Conservation (phyloP, 768 basidiomycete genomes). For the Mycena sanguinolenta region DNA sequence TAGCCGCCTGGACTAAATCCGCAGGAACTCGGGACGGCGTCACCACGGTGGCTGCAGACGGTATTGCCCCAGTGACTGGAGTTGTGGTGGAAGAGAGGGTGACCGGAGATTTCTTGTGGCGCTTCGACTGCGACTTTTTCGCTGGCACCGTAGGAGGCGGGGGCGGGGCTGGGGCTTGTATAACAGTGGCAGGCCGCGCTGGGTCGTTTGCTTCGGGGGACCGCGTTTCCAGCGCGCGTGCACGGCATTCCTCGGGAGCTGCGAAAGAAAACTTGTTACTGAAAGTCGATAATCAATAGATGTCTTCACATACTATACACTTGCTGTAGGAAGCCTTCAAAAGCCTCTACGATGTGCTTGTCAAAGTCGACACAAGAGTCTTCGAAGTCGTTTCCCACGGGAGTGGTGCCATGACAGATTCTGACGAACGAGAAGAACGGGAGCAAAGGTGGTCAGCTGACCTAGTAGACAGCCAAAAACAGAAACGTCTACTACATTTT, state of each 20-base stretch:
- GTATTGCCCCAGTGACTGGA: too few relatives aligned
- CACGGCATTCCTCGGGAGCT: too few relatives aligned
- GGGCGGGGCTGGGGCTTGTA: neutral
- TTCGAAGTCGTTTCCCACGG: slow-evolving; percentile 21
- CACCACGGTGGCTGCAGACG: too few relatives aligned
- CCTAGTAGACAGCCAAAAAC: neutral
- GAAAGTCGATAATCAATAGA: too few relatives aligned
- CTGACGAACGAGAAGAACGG: neutral
- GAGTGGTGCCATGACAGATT: slow-evolving; percentile 16
- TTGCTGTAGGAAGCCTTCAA: neutral
- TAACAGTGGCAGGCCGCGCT: neutral
- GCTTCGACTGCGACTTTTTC: too few relatives aligned
- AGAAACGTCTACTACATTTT: slow-evolving; percentile 13
- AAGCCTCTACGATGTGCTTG: neutral
- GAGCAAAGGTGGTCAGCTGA: neutral
- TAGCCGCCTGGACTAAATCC: too few relatives aligned
- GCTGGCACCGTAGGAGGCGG: neutral
- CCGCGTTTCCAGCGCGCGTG: too few relatives aligned
- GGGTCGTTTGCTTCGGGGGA: too few relatives aligned
- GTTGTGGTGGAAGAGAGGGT: too few relatives aligned
- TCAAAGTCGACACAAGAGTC: slow-evolving; percentile 9
- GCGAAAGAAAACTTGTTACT: too few relatives aligned
- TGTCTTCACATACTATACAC: neutral
- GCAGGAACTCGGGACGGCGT: too few relatives aligned
- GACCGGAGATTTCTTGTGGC: too few relatives aligned